These are phyloP conservation scores for Avicennia marina DNA, from an alignment of 257 asterid species.

Conservation along the genomic window DNA sequence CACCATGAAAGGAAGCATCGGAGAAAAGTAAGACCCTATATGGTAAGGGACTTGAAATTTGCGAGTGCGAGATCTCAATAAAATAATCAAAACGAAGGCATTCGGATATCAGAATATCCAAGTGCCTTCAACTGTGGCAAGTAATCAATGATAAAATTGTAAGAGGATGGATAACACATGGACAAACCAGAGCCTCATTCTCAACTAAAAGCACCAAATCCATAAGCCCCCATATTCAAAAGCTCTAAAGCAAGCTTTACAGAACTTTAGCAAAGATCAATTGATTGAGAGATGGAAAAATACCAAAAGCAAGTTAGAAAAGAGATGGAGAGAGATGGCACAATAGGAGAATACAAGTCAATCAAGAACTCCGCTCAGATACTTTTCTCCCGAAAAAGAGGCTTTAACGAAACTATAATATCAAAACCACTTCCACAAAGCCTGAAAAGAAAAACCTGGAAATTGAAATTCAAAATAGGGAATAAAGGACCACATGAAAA, in stretches of 20 bases:
- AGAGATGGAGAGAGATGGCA: conserved; percentile 13
- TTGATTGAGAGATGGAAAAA: background rate
- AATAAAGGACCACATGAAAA: conserved; percentile 26
- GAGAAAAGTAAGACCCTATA: too few relatives aligned
- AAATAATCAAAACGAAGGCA: too few relatives aligned
- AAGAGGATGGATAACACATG: too few relatives aligned
- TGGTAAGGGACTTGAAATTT: too few relatives aligned
- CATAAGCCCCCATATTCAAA: background rate
- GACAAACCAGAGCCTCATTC: background rate
- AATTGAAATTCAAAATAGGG: conserved; percentile 11
- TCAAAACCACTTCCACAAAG: conserved; percentile 19
- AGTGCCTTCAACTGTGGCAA: background rate
- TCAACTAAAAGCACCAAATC: conserved; percentile 8
- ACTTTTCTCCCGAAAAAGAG: conserved; percentile 26
- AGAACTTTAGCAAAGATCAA: conserved; percentile 10
- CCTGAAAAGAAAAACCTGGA: conserved; percentile 18
- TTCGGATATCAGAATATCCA: background rate
- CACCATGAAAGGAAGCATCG: too few relatives aligned
- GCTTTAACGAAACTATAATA: conserved; percentile 14
- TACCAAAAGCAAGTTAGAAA: background rate
- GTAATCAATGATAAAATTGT: background rate
- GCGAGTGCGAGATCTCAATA: too few relatives aligned
- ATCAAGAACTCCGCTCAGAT: conserved; percentile 16
- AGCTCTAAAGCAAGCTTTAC: conserved; percentile 8
- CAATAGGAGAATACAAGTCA: conserved; percentile 24